These are phyloP conservation scores for Scedosporium aurantiacum DNA, from an alignment of 2,329 filamentous ascomycete genomes.

Conservation along the genomic window DNA sequence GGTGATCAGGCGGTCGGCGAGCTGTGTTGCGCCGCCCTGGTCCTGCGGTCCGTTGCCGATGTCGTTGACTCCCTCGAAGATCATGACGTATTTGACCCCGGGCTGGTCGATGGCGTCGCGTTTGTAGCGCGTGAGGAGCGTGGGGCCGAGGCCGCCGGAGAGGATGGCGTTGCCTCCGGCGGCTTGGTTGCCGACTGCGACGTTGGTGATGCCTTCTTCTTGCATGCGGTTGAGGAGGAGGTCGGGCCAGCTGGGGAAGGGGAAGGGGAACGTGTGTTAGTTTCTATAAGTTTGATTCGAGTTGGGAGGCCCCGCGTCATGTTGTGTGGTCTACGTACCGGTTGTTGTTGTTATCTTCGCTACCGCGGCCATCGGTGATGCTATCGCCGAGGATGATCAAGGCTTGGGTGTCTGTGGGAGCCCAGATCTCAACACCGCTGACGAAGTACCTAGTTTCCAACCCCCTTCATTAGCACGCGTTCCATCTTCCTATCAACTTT, in stretches of 20 bases:
- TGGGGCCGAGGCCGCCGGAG: conserved; percentile 50
- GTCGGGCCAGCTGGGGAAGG: conserved; percentile 43
- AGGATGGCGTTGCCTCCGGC: conserved; percentile 59
- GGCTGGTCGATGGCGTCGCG: conserved; percentile 51
- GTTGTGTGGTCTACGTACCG: conserved; percentile 21
- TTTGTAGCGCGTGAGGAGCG: conserved; percentile 47
- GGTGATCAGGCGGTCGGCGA: conserved; percentile 41
- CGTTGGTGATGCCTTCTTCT: conserved; percentile 30
- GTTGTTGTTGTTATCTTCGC: conserved; percentile 48
- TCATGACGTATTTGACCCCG: conserved; percentile 48
- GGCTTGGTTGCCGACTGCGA: conserved; percentile 53
- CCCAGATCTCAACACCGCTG: conserved; percentile 46
- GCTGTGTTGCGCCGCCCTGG: conserved; percentile 30
- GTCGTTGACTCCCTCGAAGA: conserved; percentile 61
- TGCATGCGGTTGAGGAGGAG: conserved; percentile 41
- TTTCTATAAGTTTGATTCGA: background rate
- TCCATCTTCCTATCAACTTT: background rate
- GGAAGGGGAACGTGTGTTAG: background rate
- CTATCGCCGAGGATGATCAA: conserved; percentile 51
- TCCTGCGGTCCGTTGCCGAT: conserved; percentile 43
- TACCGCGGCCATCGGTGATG: conserved; percentile 58
- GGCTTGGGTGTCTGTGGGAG: conserved; percentile 28
- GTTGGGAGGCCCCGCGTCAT: background rate
- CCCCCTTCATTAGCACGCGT: conserved; percentile 6
- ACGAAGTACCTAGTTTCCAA: conserved; percentile 44